Evolutionary conservation across 495 filamentous ascomycete genomes (phyloP), one percentile per base, ranked within the genome.

Genomic region (Penicillium waksmanii): DNA sequence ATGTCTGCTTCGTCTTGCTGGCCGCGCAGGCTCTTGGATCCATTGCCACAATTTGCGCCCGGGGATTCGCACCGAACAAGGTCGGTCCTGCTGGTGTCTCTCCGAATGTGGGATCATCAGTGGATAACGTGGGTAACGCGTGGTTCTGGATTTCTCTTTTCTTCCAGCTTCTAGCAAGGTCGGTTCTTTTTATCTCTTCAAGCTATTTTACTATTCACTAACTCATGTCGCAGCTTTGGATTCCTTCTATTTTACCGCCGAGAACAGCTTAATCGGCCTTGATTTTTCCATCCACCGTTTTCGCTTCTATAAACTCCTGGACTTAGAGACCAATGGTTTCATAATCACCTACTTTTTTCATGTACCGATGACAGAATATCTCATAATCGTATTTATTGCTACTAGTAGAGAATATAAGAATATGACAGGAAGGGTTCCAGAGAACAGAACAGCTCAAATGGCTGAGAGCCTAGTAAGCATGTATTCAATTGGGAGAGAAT

Each of bases 1-100:
- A 87, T 65, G 77, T 87, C 19, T 64, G 80, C 18, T 83, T 82
- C 42, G 79, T 82, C 5, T 67, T 89, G n/a, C 68, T 85, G 13
- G 74, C 73, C 5, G 84, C 83, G 12, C 84, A 88, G 70, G 74
- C 83, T 36, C 42, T 87, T 31, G 84, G 85, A 3, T 75, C 78
- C 21, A 61, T 81, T 15, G 84, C 81, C 19, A 88, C 85, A 6
- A 87, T 89, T 53, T 67, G 82, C 31, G 85, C 81, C 3, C 63
- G 84, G 13, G 85, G 82, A 5, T 82, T 79, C 4, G 85, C 85
- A 11, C 84, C 84, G 18, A 79, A 88, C 69, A 73, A 73, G 18
- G 61, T 82, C 35, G 85, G 86, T 8, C 85, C 86, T 17, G 84
- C 82, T n/a, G 69, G 73, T 15, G 80, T 86, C 18, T 89, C 87